Conservation (phyloP, 805 yeast species). For the Henningerozyma blattae region DNA sequence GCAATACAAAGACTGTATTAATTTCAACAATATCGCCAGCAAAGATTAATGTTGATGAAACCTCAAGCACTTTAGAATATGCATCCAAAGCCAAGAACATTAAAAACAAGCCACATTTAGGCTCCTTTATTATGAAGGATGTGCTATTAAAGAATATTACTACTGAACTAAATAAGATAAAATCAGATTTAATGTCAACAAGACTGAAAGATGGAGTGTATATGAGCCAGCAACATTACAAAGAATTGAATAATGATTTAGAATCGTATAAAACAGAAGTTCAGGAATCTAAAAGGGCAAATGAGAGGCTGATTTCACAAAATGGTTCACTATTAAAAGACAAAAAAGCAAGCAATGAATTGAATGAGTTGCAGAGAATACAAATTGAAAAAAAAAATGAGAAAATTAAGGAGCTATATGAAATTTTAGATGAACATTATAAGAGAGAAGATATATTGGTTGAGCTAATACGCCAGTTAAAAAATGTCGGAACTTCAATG, state of each 20-base stretch:
- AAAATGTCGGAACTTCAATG: constrained; percentile 11
- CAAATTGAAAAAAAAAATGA: constrained; percentile 16
- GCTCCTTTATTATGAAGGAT: constrained; percentile 45
- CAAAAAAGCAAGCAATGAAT: constrained; percentile 18
- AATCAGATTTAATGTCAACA: constrained; percentile 48
- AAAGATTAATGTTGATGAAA: constrained; percentile 62
- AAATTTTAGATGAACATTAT: constrained; percentile 16
- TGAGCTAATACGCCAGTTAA: constrained; percentile 11
- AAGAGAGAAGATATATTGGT: constrained; percentile 18
- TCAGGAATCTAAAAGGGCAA: constrained; percentile 32
- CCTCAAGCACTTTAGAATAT: constrained; percentile 74
- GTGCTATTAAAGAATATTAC: constrained; percentile 33
- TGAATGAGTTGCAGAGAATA: constrained; percentile 15
- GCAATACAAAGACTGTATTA: constrained; percentile 73
- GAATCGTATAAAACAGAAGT: constrained; percentile 40
- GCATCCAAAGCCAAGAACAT: constrained; percentile 81
- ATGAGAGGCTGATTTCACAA: constrained; percentile 30
- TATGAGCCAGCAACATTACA: constrained; percentile 49
- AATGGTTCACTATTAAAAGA: constrained; percentile 22
- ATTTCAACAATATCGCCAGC: constrained; percentile 87
- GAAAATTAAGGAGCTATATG: constrained; percentile 15
- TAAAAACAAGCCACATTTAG: constrained; percentile 57
- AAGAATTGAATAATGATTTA: constrained; percentile 34
- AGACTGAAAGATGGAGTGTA: constrained; percentile 51
- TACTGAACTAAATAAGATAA: constrained; percentile 32